Conservation (phyloP, 495 filamentous ascomycete species). For the Penicillium malachiteum region DNA sequence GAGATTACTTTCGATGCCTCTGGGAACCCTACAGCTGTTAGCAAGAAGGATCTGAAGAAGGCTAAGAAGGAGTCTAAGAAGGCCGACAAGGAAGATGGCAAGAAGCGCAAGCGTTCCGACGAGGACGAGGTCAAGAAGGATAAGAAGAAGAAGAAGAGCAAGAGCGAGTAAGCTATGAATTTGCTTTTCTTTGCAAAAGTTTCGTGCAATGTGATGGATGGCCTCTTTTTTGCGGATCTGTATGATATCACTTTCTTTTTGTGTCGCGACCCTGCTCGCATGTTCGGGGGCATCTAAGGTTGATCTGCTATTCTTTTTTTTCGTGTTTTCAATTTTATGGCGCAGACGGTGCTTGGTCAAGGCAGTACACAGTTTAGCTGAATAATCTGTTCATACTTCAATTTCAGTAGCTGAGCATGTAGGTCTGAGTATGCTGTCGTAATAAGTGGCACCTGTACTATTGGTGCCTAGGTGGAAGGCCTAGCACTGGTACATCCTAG, state of each 20-base stretch:
- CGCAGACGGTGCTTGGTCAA: conserved; percentile 38
- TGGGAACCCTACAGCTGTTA: conserved; percentile 59
- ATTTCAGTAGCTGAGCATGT: not conserved
- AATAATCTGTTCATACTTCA: conserved; percentile 35
- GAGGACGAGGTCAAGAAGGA: conserved; percentile 48
- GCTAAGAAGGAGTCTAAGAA: conserved; percentile 65
- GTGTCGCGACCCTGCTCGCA: conserved; percentile 32
- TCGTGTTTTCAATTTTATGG: conserved; percentile 23
- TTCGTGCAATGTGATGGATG: conserved; percentile 32
- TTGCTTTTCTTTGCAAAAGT: conserved; percentile 28
- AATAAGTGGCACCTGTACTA: too few species aligned
- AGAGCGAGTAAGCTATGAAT: conserved; percentile 39
- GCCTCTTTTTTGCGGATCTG: conserved; percentile 36
- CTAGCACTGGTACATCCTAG: too few species aligned
- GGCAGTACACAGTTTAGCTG: conserved; percentile 35
- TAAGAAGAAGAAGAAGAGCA: conserved; percentile 58
- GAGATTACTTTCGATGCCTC: conserved; percentile 59
- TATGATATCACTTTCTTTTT: conserved; percentile 50
- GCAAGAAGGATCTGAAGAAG: conserved; percentile 78
- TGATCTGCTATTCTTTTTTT: conserved; percentile 27
- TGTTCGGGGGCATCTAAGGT: conserved; percentile 48
- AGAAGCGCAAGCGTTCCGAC: conserved; percentile 58
- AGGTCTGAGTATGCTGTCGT: too few species aligned
- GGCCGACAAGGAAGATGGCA: conserved; percentile 47
- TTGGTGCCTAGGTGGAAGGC: too few species aligned